Base-by-base conservation (phyloP, 192 early-diverging fungal species). In the Coemansia javaensis region DNA sequence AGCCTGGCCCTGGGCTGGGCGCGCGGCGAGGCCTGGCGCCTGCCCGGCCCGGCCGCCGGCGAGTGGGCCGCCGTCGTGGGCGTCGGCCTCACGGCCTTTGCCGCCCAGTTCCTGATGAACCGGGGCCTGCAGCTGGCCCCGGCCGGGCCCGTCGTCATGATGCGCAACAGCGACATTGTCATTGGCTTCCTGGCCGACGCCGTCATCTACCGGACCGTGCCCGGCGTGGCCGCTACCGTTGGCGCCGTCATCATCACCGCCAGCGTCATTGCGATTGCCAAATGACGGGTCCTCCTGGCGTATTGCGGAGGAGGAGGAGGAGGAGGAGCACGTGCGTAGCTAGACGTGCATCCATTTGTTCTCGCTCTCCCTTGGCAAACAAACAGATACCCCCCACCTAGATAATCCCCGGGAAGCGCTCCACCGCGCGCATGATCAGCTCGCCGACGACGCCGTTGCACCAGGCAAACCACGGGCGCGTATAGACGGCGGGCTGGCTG, bases 401-500 rank as follows among this genome's bases (percentile, higher is more conserved):
- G 7, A 67, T 61, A 1, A 73, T 62, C 1, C 63, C 69, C 0
- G 69, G 69, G 42, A 73, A 73, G 16, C 50, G 52, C 3, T 15
- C 24, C 2, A 73, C 28, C 10, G 58, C 62, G 20, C 62, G 53
- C 7, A 73, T 18, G 5, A 73, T 63, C 32, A 73, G 38, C 42
- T 65, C 62, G 28, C 49, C 42, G 2, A 32, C 50, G 8, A 73
- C 42, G 32, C 57, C 56, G 46, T 73, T 73, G 45, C 63, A 56
- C 69, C 69, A 73, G 1, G 69, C 62, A 50, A 73, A 73, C 62
- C 69, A 73, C 4, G 62, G 54, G 15, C 62, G 43, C 7, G 57
- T 73, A 22, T 61, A 73, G 8, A 61, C 58, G 13, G 24, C 17
- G 0, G 60, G 64, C 10, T 77, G 40, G 30, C 75, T 51, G 17